A percentile compares a stretch with the other conserved stretches of the same genome.
These are phyloP conservation scores for Elsinoe fawcettii DNA, from an alignment of 2,329 filamentous ascomycete genomes.

Conservation along the genomic window DNA sequence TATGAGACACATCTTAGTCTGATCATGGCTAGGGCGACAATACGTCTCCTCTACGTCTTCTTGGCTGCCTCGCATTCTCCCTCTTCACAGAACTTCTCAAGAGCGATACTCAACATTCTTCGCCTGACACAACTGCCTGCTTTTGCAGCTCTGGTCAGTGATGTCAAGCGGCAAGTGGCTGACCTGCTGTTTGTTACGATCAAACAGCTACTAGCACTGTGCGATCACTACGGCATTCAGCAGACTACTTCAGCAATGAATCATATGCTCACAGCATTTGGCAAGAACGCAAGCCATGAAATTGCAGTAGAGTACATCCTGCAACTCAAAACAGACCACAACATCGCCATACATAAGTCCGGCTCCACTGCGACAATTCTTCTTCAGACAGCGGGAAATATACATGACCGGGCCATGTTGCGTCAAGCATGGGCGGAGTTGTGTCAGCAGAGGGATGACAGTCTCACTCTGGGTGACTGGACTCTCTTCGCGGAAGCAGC, in stretches of 20 bases:
- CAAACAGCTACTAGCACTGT: background rate
- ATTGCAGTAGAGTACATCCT: background rate
- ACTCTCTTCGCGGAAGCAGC: conserved; percentile 25
- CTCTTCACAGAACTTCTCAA: background rate
- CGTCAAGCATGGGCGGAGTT: conserved; percentile 27
- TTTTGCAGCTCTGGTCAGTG: background rate
- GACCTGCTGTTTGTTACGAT: background rate
- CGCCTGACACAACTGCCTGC: background rate
- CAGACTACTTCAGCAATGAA: background rate
- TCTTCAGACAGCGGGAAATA: conserved; percentile 29
- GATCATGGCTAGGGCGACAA: background rate
- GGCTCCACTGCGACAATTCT: conserved; percentile 16
- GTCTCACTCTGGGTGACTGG: conserved; percentile 20
- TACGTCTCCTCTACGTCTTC: background rate
- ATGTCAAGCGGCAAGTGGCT: background rate
- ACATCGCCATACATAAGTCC: background rate
- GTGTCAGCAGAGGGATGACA: conserved; percentile 17
- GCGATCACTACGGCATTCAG: background rate
- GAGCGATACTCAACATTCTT: background rate
- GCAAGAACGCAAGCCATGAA: background rate
- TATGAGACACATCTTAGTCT: background rate
- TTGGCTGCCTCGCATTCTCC: background rate
- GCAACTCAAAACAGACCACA: background rate
- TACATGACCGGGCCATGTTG: conserved; percentile 25
- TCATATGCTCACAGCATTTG: conserved; percentile 1